phyloP scores from a whole-genome alignment of 2,329 filamentous ascomycete genomes.

The Talaromyces islandicus region DNA sequence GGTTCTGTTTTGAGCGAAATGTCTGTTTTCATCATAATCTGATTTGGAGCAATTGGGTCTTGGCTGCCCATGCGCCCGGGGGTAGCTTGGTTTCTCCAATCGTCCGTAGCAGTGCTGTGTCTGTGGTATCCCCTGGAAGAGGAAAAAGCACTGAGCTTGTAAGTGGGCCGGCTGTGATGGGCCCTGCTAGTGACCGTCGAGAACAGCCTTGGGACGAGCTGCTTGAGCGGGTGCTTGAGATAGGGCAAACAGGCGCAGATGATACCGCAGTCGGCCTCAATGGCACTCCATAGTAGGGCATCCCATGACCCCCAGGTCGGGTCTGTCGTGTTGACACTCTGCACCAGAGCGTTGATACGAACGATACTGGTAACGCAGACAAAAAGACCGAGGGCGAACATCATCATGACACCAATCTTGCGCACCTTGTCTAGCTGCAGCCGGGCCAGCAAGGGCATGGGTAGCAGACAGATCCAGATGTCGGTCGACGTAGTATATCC shows the following conservation, averaged over 20 bases:
- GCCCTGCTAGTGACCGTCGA: constrained; percentile 11
- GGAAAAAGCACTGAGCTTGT: constrained; percentile 9
- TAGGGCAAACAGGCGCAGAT: constrained; percentile 19
- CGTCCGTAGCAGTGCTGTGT: not conserved
- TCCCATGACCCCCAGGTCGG: constrained; percentile 15
- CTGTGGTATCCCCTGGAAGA: constrained; percentile 2
- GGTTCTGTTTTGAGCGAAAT: constrained; percentile 11
- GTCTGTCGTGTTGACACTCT: constrained; percentile 11
- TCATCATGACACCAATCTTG: constrained; percentile 43
- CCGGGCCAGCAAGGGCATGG: constrained; percentile 42
- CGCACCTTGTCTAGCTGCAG: constrained; percentile 41
- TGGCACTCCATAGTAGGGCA: constrained; percentile 17
- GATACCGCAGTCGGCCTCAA: constrained; percentile 17
- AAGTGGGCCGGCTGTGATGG: constrained; percentile 9
- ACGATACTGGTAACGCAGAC: constrained; percentile 48
- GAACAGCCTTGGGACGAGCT: constrained; percentile 15
- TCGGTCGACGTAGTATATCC: constrained; percentile 23
- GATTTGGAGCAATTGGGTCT: constrained; percentile 10
- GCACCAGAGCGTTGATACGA: constrained; percentile 29
- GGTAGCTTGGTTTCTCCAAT: not conserved
- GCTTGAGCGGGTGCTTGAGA: constrained; percentile 16
- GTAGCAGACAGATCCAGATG: constrained; percentile 42
- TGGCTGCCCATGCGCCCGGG: constrained; percentile 7
- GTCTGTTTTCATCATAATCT: constrained; percentile 14
- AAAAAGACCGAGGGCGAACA: constrained; percentile 47